Conservation (phyloP, 1,139 yeast genomes). For the Blastobotrys arbuscula region DNA sequence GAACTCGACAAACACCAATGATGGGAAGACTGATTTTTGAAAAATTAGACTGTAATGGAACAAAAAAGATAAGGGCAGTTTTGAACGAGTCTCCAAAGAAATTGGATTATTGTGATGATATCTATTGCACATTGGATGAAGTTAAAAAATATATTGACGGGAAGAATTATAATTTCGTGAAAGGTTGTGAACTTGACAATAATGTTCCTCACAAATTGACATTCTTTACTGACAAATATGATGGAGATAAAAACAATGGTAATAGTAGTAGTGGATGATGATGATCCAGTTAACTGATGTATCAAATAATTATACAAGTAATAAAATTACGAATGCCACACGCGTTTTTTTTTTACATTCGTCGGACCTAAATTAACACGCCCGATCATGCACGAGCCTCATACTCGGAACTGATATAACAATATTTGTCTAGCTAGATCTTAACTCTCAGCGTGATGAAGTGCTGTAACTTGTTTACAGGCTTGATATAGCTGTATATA, state of each 20-base stretch:
- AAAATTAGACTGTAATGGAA: constrained; percentile 38
- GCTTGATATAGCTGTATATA: too few relatives aligned
- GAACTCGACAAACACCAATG: constrained; percentile 46
- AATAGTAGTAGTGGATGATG: not conserved
- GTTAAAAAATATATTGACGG: constrained; percentile 19
- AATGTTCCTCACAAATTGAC: constrained; percentile 26
- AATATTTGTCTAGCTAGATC: too few relatives aligned
- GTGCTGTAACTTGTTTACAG: too few relatives aligned
- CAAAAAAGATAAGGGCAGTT: constrained; percentile 39
- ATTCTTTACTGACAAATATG: constrained; percentile 28
- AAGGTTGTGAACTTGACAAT: constrained; percentile 21
- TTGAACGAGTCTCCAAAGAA: constrained; percentile 56
- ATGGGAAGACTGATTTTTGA: constrained; percentile 48
- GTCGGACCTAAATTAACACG: too few relatives aligned
- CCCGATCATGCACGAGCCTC: too few relatives aligned
- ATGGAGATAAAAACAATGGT: not conserved
- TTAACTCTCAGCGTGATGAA: too few relatives aligned
- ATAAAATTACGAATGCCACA: too few relatives aligned
- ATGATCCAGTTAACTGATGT: too few relatives aligned
- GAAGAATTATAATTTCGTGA: constrained; percentile 24
- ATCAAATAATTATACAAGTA: too few relatives aligned
- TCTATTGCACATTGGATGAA: constrained; percentile 41
- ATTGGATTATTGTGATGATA: constrained; percentile 40
- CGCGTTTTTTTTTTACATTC: too few relatives aligned
- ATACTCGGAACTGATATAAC: too few relatives aligned